These are phyloP conservation scores for Termitomyces sp. DNA, from an alignment of 768 basidiomycete genomes.

Conservation along the genomic window DNA sequence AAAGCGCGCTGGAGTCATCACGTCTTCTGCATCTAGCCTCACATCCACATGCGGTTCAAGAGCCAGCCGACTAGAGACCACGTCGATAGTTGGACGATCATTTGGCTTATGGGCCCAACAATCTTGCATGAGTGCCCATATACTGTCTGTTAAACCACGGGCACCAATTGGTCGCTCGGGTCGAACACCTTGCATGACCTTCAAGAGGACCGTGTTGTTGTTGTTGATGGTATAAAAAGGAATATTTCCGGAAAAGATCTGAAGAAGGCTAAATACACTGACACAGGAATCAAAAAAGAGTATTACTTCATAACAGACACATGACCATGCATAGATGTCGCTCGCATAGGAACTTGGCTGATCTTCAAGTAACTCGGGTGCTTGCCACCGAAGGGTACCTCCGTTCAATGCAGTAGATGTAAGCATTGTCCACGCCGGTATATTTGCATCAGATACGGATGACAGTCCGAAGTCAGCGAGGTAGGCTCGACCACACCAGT, in stretches of 20 bases:
- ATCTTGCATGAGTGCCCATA: not conserved
- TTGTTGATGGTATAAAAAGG: not conserved
- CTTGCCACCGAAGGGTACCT: conserved; percentile 21
- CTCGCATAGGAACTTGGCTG: conserved; percentile 11
- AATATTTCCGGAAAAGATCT: not conserved
- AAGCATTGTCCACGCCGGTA: conserved; percentile 3
- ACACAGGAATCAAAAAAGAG: not conserved
- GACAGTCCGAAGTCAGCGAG: conserved; percentile 24
- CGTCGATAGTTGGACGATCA: not conserved
- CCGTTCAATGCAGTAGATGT: conserved; percentile 4
- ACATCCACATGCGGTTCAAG: not conserved
- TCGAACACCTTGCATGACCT: not conserved
- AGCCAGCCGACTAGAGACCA: not conserved
- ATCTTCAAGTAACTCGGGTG: conserved; percentile 16
- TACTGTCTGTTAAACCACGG: not conserved
- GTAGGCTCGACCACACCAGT: conserved; percentile 14
- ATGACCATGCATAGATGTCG: conserved; percentile 23
- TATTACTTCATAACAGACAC: conserved; percentile 21
- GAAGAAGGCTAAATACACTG: not conserved
- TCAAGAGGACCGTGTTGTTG: not conserved
- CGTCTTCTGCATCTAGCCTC: not conserved
- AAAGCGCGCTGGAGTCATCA: not conserved
- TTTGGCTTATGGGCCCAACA: not conserved
- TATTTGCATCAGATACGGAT: conserved; percentile 13
- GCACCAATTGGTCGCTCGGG: not conserved